Evolutionary conservation across 257 asterid genomes (phyloP), one percentile per base, ranked within the genome.

Genomic region (Phtheirospermum japonicum): DNA sequence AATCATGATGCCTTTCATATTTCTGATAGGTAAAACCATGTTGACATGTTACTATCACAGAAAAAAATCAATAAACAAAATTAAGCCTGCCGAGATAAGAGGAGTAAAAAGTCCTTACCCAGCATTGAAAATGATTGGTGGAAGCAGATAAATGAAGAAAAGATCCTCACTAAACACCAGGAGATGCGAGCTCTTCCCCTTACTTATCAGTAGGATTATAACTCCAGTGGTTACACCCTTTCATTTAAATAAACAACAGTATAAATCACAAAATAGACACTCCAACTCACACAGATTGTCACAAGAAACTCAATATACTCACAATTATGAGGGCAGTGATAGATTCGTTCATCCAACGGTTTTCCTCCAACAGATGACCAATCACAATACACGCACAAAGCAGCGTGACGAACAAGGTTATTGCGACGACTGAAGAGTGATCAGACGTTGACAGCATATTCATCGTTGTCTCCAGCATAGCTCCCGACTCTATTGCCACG

Each of bases 321-420:
- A 81, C 87, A 53, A 81, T 68, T 61, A 86, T 49, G 61, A 93
- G 96, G 62, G 99, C 97, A 8, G 99, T 93, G 63, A 89, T 93
- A 59, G 99, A 93, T 71, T 93, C 99, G 70, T 93, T 93, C 91
- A 93, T 89, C 99, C 99, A 93, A 13, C 95, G 90, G 71, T 71
- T 82, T 76, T 93, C 99, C 79, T 93, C 99, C 75, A 89, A 66
- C 11, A 93, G 86, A 81, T 93, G 99, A 72, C 99, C 99, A 18
- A 93, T 75, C 67, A 93, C 88, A 51, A 93, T 85, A 73, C 99
- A 93, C 7, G 89, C 85, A 31, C 94, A 89, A 8, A 93, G 82
- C 60, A 93, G 94, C 0, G 95, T 88, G 58, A 83, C 81, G 37
- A 93, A 93, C 71, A 93, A 69, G 78, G 82, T 82, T 51, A 93